phyloP scores from a whole-genome alignment of 441 rosid genomes.

The Codiaeum variegatum region DNA sequence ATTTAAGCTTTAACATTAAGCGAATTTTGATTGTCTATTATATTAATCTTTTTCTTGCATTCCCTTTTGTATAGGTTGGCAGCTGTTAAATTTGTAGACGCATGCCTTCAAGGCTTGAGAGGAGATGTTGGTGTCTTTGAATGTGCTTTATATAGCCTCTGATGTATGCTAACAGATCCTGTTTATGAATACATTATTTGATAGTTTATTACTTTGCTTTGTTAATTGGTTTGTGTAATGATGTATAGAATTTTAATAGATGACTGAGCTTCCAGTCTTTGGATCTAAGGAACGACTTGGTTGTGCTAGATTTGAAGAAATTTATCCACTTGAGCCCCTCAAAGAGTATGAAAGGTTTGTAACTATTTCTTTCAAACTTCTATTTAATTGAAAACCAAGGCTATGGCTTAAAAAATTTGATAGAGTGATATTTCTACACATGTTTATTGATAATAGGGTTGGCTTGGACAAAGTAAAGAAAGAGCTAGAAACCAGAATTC shows the following conservation, averaged over 20 bases:
- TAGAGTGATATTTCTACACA: neutral
- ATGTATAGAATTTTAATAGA: slow-evolving; percentile 33
- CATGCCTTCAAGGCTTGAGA: slow-evolving; percentile 75
- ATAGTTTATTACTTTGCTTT: neutral
- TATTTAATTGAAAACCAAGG: neutral
- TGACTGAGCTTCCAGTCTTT: slow-evolving; percentile 94
- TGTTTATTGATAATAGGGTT: slow-evolving; percentile 32
- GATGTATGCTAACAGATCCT: slow-evolving; percentile 35
- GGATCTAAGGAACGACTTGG: slow-evolving; percentile 80
- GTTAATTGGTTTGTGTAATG: neutral
- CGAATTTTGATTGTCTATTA: no score
- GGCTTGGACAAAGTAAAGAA: slow-evolving; percentile 89
- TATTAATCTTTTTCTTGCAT: no score
- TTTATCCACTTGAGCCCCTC: slow-evolving; percentile 69
- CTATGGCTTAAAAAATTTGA: neutral
- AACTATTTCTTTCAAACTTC: neutral
- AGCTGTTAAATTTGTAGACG: slow-evolving; percentile 91
- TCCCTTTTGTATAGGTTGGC: no score
- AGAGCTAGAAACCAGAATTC: slow-evolving; percentile 76
- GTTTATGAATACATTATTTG: neutral
- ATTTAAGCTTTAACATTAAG: no score
- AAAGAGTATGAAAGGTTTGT: slow-evolving; percentile 81
- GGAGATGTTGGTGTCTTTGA: slow-evolving; percentile 69
- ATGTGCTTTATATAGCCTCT: slow-evolving; percentile 78
- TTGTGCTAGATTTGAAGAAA: slow-evolving; percentile 69